Evolutionary conservation across 345 rosid genomes (phyloP), one percentile per base, ranked within the genome.

Genomic region (Hibiscus syriacus): DNA sequence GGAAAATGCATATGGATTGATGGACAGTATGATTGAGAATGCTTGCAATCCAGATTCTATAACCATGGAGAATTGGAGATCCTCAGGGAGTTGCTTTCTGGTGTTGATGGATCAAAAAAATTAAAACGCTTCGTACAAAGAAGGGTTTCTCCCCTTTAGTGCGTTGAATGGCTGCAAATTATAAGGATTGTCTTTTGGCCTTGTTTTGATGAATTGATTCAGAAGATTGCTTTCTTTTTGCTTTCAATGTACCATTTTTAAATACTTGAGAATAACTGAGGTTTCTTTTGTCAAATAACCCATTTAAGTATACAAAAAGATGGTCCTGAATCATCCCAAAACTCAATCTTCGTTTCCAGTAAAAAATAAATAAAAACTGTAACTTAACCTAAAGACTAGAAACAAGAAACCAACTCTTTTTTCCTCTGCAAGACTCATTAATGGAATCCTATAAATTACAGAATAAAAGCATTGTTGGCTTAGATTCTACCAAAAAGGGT

Each of bases 61-160:
- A 57, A 86, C 98, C 0, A 66, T 80, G 79, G 96, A n/a, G n/a
- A n/a, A n/a, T n/a, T n/a, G n/a, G n/a, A 86, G 79, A 80, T 88
- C 67, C 82, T 94, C 30, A 84, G 86, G 27, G 86, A 88, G 63
- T 82, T 92, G 89, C 84, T 89, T 46, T 67, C 87, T 5, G 87
- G 64, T 13, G 82, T 50, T 16, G 90, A 85, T 73, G 82, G 88
- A 73, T 70, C 66, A 8, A 79, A 80, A 45, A 88, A 79, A 61
- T 71, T 89, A 20, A 79, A 68, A 65, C 74, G 55, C 20, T 89
- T 87, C 70, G 76, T 78, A 63, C 76, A 64, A 74, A 92, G 87
- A 39, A 27, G 66, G 45, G 82, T 77, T 78, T 79, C 82, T 66
- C 66, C 64, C 74, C 65, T 45, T 53, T 9, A 12, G 71, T 25